Conservation (phyloP, 345 rosid genomes). For the Lumnitzera littorea region DNA sequence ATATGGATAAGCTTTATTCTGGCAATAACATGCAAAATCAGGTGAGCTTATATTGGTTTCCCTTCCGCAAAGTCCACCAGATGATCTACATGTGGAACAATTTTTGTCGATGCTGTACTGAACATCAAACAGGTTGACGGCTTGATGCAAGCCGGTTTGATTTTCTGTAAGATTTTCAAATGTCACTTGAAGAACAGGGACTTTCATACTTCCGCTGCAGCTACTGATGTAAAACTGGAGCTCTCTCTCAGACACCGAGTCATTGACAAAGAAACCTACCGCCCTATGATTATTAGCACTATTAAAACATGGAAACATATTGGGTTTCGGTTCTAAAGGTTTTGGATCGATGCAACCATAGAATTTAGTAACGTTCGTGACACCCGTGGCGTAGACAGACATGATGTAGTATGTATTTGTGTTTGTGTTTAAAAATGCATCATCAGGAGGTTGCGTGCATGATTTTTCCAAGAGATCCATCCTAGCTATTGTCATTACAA, state of each 20-base stretch:
- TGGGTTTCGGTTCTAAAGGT: no score
- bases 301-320: neutral
- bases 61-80: constrained; percentile 41
- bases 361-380: constrained; percentile 20
- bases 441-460: constrained; percentile 15
- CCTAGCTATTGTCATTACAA: constrained; percentile 16
- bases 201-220: neutral
- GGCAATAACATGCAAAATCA: constrained; percentile 31
- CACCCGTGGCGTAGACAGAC: neutral
- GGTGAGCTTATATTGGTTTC: neutral
- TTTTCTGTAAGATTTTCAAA: neutral
- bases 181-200: constrained; percentile 9
- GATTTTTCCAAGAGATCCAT: neutral
- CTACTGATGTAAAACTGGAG: accelerated
- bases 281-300: accelerated
- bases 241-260: neutral
- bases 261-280: constrained; percentile 1
- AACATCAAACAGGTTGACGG: constrained; percentile 25
- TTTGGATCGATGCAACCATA: constrained; percentile 10
- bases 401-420: neutral
- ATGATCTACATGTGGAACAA: constrained; percentile 17
- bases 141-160: accelerated
- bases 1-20: neutral
- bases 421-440: neutral
- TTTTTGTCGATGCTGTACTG: neutral